Evolutionary conservation across 305 asterid genomes (phyloP).

Genomic region (Fraxinus ornus): DNA sequence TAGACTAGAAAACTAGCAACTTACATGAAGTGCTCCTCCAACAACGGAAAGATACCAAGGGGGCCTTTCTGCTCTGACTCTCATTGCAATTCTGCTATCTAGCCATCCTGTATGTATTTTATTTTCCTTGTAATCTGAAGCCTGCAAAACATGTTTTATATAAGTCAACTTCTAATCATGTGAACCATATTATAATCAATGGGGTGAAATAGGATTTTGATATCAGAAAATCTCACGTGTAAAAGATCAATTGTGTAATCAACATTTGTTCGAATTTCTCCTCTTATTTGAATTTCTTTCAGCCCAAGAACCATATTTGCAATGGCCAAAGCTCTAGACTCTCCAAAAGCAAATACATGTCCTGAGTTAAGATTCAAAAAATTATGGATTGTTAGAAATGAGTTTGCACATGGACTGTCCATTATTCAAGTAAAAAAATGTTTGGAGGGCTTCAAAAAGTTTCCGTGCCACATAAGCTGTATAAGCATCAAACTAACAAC

Average conservation of each 20-base stretch:
- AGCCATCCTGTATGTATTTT: constrained; percentile 99
- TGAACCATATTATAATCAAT: constrained; percentile 13
- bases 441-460: constrained; percentile 1
- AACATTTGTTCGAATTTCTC: constrained; percentile 96
- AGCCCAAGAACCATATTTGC: constrained; percentile 99
- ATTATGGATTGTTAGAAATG: constrained; percentile 2
- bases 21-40: constrained; percentile 97
- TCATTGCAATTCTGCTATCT: constrained; percentile 98
- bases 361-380: constrained; percentile 52
- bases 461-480: background rate
- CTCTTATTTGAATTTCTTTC: constrained; percentile 97
- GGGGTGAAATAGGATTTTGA: constrained; percentile 4
- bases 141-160: constrained; percentile 44
- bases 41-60: constrained; percentile 98
- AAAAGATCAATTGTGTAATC: constrained; percentile 97
- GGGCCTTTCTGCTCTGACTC: constrained; percentile 99
- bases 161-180: constrained; percentile 11
- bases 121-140: constrained; percentile 88
- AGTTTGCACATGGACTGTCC: background rate
- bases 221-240: constrained; percentile 56
- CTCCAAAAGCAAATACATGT: constrained; percentile 96
- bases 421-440: background rate
- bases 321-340: constrained; percentile 92
- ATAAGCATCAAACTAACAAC: background rate
- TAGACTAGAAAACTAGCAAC: constrained; percentile 28